Evolutionary conservation across 31 red algal genomes (phyloP).

Genomic region (Endocladia muricata): DNA sequence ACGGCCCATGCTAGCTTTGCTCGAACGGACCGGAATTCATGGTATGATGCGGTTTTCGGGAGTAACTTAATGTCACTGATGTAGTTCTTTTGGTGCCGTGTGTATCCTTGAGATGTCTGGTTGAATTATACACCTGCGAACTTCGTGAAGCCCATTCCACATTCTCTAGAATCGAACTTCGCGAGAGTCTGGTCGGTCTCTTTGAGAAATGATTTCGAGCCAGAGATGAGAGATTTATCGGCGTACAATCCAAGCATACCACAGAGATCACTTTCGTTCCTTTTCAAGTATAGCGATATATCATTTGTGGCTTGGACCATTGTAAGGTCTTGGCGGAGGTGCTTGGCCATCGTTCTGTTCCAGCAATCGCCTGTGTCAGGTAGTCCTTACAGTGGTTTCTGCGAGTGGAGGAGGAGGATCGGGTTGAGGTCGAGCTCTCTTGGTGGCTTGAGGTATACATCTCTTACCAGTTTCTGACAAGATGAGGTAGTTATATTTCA

Average conservation of each 20-base stretch:
- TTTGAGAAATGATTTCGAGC: not conserved
- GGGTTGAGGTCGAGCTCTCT: not conserved
- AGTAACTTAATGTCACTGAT: not conserved
- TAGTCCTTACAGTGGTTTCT: not conserved
- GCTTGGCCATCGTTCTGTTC: not conserved
- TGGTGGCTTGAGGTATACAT: not conserved
- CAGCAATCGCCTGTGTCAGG: conserved; percentile 1
- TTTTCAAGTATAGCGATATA: conserved; percentile 1
- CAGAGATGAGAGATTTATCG: not conserved
- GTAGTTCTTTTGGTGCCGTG: not conserved
- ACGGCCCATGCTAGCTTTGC: conserved; percentile 20
- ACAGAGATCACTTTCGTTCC: not conserved
- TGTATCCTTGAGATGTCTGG: not conserved
- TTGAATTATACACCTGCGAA: not conserved
- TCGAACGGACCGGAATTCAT: conserved; percentile 9
- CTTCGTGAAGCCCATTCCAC: not conserved
- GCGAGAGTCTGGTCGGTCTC: not conserved
- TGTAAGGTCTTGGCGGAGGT: not conserved
- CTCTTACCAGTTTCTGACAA: conserved; percentile 4
- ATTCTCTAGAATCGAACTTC: conserved; percentile 3
- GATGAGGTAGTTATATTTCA: too few species aligned
- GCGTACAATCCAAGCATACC: not conserved
- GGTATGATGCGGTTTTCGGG: not conserved
- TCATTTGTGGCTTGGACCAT: not conserved
- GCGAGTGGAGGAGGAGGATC: not conserved